Percentiles rank a stretch among this genome's conserved stretches.
Evolutionary conservation across 768 basidiomycete species (phyloP).

Genomic region (Trametes maxima): DNA sequence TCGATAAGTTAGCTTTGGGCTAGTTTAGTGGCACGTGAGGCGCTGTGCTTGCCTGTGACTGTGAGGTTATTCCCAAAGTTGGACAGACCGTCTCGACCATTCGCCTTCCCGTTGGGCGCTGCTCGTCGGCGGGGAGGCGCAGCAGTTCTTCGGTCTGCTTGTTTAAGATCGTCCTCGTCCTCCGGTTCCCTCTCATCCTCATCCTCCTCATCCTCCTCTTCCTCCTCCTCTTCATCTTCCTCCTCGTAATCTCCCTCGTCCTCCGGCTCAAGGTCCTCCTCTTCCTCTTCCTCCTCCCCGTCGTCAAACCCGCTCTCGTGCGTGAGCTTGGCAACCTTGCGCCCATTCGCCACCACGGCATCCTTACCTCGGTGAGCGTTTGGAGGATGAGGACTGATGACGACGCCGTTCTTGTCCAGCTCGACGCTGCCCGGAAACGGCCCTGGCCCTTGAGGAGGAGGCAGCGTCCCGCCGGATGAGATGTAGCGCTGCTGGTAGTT

Average conservation of each 20-base stretch:
- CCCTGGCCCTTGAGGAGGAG: constrained; percentile 93
- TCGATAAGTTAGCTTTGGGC: constrained; percentile 41
- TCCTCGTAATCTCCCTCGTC: constrained; percentile 60
- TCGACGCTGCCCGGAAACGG: constrained; percentile 99
- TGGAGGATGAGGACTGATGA: constrained; percentile 46
- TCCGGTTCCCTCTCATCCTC: constrained; percentile 53
- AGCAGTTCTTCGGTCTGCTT: constrained; percentile 30
- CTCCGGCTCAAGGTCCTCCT: constrained; percentile 54
- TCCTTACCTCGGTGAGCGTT: constrained; percentile 32
- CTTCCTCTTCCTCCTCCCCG: neutral
- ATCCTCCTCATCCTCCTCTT: constrained; percentile 69
- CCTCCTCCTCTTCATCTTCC: constrained; percentile 69
- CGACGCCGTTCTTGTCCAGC: constrained; percentile 86
- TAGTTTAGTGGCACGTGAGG: constrained; percentile 15
- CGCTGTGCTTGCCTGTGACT: constrained; percentile 64
- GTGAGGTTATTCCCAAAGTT: constrained; percentile 83
- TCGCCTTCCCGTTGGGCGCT: constrained; percentile 47
- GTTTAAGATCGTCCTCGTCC: constrained; percentile 35
- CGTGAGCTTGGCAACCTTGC: constrained; percentile 49
- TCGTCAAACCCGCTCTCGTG: constrained; percentile 54
- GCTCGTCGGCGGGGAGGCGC: constrained; percentile 31
- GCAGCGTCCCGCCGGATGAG: constrained; percentile 83
- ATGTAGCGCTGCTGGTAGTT: constrained; percentile 97
- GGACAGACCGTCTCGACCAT: constrained; percentile 68
- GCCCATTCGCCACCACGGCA: constrained; percentile 37